Evolutionary conservation across 2,329 filamentous ascomycete species (phyloP).

Genomic region (Cryphonectria carpinicola): DNA sequence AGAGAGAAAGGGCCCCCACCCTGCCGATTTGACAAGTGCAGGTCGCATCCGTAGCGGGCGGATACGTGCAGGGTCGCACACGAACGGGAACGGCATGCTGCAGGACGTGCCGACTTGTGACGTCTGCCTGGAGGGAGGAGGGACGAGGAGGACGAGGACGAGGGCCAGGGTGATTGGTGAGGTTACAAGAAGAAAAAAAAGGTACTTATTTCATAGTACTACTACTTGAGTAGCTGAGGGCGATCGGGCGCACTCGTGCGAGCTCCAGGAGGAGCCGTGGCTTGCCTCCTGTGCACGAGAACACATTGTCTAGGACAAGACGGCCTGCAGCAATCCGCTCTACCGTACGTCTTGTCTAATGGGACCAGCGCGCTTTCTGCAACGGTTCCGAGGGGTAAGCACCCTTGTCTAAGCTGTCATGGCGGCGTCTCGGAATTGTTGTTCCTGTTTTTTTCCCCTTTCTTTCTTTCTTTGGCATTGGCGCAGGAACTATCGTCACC

Average conservation of each 20-base stretch:
- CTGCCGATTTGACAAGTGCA: not conserved
- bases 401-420: not conserved
- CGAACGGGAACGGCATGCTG: constrained; percentile 13
- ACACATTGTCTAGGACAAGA: constrained; percentile 6
- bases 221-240: constrained; percentile 3
- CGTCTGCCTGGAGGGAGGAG: not conserved
- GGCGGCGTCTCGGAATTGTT: not conserved
- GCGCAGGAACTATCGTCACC: not conserved
- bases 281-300: constrained; percentile 14
- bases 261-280: not conserved
- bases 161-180: too few relatives aligned
- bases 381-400: not conserved
- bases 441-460: not conserved
- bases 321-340: constrained; percentile 14
- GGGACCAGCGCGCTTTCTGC: constrained; percentile 1
- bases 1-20: not conserved
- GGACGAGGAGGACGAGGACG: too few relatives aligned
- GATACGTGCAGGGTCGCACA: not conserved
- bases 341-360: not conserved
- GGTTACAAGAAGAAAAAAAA: too few relatives aligned
- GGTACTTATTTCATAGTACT: not conserved
- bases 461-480: too few relatives aligned
- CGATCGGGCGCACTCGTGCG: not conserved
- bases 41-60: not conserved
- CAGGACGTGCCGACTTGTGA: constrained; percentile 11